Base-by-base conservation (phyloP, 441 rosid species). In the Pelargonium cotyledonis region DNA sequence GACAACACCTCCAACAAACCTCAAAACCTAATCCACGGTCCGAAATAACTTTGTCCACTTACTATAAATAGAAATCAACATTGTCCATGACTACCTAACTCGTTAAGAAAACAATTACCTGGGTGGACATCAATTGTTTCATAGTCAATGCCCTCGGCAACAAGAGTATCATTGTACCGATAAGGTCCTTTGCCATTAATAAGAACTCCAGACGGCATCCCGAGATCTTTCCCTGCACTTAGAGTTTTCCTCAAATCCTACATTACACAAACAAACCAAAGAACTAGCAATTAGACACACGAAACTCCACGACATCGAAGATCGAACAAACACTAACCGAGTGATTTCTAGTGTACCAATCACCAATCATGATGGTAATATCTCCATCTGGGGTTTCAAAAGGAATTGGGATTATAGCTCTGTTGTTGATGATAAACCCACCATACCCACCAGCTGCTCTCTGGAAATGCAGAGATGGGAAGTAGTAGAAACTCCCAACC, bases 391-490 rank as follows among this genome's bases (percentile, higher is more conserved):
- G 99, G 19, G 87, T 87, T 0, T 81, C 75, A 55, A 88, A 94
- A 8, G 99, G 99, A 43, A 94, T 95, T 0, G 99, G 97, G 68
- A 94, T 94, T 26, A 74, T 65, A 0, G 95, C 96, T 16, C 99
- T 85, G 73, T 93, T 94, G 19, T 84, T 90, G 80, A 94, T 88
- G 75, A 92, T 77, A 60, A 94, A 81, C 6, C 31, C 31, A 10
- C 65, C 65, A 9, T 19, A 61, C 11, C 65, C 65, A 18, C 65
- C 65, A 21, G 65, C 29, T 19, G 65, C 65, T 21, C 31, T 61
- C 31, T 61, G 65, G 35, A 61, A 61, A 61, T 19, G n/a, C 6
- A 61, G 65, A 14, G 65, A 61, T 19, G 65, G 65, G 65, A 61
- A 61, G 31, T 61, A 1, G 31, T 29, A 29, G 31, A 29, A 29